phyloP scores from a whole-genome alignment of 2,329 filamentous ascomycete genomes.

The Chaetomiaceae sp. region DNA sequence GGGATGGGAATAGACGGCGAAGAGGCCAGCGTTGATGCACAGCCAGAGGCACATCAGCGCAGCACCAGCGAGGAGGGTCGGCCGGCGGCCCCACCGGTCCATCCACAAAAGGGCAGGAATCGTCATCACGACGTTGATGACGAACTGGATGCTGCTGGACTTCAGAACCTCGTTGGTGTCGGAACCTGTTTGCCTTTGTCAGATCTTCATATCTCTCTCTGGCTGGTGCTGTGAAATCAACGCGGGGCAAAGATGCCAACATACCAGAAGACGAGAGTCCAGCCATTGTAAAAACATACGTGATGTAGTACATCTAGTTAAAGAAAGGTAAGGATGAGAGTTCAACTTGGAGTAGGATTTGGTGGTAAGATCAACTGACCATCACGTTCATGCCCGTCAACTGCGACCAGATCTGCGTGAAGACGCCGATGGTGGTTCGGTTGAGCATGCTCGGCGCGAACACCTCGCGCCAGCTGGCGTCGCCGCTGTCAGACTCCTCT shows the following conservation, averaged over 20 bases:
- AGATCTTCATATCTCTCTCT: too few species aligned
- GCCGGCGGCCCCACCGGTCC: constrained; percentile 69
- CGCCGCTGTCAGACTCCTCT: constrained; percentile 62
- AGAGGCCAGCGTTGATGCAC: constrained; percentile 40
- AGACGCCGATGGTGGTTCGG: constrained; percentile 63
- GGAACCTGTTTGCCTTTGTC: not conserved
- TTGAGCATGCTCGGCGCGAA: constrained; percentile 69
- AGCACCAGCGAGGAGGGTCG: constrained; percentile 59
- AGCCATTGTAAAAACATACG: constrained; percentile 67
- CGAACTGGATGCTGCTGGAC: constrained; percentile 64
- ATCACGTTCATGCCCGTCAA: constrained; percentile 71
- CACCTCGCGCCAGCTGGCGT: constrained; percentile 66
- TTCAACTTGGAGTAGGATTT: too few species aligned
- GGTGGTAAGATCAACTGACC: too few species aligned
- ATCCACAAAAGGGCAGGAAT: constrained; percentile 68
- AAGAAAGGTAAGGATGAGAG: not conserved
- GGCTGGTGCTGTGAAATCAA: too few species aligned
- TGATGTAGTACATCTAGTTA: constrained; percentile 56
- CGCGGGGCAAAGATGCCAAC: not conserved
- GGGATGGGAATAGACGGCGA: constrained; percentile 36
- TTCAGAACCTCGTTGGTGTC: constrained; percentile 49
- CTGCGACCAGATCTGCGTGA: constrained; percentile 70
- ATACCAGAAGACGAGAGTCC: constrained; percentile 38
- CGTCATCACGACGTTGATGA: constrained; percentile 78
- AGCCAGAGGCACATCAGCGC: constrained; percentile 54